phyloP scores from a whole-genome alignment of 2,329 filamentous ascomycete species.

The Colletotrichum camelliae region DNA sequence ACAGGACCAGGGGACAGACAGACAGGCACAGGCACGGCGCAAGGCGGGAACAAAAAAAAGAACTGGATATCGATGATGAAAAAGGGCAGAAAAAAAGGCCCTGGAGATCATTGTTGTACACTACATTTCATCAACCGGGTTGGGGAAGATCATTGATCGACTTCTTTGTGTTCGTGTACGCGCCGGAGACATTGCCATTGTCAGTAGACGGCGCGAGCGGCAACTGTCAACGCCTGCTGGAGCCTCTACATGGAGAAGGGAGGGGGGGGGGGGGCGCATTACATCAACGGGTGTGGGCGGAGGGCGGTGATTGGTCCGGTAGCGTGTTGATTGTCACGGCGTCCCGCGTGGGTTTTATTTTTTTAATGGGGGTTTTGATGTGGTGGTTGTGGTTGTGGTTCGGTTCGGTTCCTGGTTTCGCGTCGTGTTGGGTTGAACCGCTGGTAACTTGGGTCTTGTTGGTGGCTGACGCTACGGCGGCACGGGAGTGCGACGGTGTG shows the following conservation, averaged over 20 bases:
- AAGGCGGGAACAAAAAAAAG: neutral
- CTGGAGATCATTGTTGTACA: constrained; percentile 1
- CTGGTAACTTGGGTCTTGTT: neutral
- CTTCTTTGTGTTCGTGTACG: neutral
- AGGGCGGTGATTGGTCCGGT: neutral
- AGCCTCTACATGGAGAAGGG: neutral
- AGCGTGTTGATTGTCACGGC: neutral
- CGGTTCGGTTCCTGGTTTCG: neutral
- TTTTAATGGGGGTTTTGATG: neutral
- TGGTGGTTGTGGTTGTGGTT: no score
- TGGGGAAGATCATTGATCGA: neutral
- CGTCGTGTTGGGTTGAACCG: neutral
- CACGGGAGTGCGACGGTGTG: neutral
- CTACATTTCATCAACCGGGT: neutral
- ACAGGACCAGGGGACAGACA: neutral
- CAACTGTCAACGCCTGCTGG: neutral
- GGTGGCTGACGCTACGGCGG: neutral
- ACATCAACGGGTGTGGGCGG: neutral
- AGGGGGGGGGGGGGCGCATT: neutral
- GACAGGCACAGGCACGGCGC: neutral
- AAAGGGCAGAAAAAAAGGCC: constrained; percentile 3
- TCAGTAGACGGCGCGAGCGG: neutral
- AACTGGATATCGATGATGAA: neutral
- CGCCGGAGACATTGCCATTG: neutral
- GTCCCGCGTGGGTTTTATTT: neutral